phyloP scores from a whole-genome alignment of 2,329 filamentous ascomycete genomes.

The Neophaeococcomyces aloes region DNA sequence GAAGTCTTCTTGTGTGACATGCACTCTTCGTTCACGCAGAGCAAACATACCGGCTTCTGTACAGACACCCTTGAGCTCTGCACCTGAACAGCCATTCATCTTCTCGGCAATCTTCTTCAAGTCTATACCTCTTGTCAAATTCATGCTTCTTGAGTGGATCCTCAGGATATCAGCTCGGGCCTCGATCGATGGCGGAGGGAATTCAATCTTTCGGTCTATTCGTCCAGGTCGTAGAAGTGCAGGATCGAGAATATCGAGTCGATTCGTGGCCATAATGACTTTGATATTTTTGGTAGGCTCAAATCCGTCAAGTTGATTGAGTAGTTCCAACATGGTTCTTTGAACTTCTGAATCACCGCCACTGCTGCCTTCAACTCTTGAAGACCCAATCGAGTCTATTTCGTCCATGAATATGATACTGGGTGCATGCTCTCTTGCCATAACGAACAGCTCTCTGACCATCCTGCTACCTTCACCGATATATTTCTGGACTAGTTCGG shows the following conservation, averaged over 20 bases:
- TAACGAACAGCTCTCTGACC: slow-evolving; percentile 98
- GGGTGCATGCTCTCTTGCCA: slow-evolving; percentile 94
- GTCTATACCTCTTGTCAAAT: slow-evolving; percentile 93
- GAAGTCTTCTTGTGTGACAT: slow-evolving; percentile 98
- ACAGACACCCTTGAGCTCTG: slow-evolving; percentile 96
- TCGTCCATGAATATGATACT: slow-evolving; percentile 99
- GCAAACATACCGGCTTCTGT: slow-evolving; percentile 99
- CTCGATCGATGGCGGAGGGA: slow-evolving; percentile 92
- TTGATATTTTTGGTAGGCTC: slow-evolving; percentile 99
- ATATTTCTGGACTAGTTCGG: slow-evolving; percentile 96
- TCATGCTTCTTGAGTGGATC: slow-evolving; percentile 98
- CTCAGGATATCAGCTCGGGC: slow-evolving; percentile 93
- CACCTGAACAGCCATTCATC: slow-evolving; percentile 98
- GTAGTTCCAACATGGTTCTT: slow-evolving; percentile 93
- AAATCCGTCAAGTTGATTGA: slow-evolving; percentile 97
- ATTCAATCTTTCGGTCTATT: slow-evolving; percentile 98
- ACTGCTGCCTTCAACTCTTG: slow-evolving; percentile 87
- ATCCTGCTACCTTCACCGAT: slow-evolving; percentile 96
- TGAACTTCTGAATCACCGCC: slow-evolving; percentile 97
- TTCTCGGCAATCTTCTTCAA: slow-evolving; percentile 98
- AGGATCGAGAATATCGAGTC: slow-evolving; percentile 92
- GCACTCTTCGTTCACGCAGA: slow-evolving; percentile 83
- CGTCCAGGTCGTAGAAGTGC: slow-evolving; percentile 89
- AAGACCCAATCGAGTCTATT: slow-evolving; percentile 97
- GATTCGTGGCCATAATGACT: slow-evolving; percentile 99